These are phyloP conservation scores for Cornus florida DNA, from an alignment of 148 eudicot species.

Conservation along the genomic window DNA sequence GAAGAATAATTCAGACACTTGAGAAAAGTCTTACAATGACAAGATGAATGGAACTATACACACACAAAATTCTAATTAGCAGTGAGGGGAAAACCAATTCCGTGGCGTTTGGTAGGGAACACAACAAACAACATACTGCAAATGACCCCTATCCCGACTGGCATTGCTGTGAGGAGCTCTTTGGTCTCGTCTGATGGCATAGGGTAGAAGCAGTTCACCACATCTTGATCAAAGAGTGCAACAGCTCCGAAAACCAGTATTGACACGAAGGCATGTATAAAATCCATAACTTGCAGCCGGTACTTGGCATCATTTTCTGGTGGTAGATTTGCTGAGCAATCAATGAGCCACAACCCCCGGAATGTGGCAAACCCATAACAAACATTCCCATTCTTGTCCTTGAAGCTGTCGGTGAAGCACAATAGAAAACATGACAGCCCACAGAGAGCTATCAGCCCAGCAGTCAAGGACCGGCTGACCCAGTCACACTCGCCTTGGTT, in stretches of 20 bases:
- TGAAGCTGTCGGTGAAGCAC: constrained; percentile 77
- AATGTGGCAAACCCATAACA: constrained; percentile 64
- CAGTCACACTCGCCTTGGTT: constrained; percentile 62
- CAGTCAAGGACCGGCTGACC: constrained; percentile 37
- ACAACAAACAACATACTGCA: constrained; percentile 66
- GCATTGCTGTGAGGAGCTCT: constrained; percentile 56
- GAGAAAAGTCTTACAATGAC: too few species aligned
- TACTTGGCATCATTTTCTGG: constrained; percentile 42
- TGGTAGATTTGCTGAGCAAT: constrained; percentile 51
- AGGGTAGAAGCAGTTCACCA: constrained; percentile 66
- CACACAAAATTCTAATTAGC: constrained; percentile 4
- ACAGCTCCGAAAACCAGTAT: constrained; percentile 57
- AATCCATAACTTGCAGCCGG: constrained; percentile 48
- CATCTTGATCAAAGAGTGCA: constrained; percentile 65
- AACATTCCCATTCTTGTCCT: constrained; percentile 49
- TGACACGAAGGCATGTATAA: constrained; percentile 65
- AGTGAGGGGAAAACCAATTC: constrained; percentile 66
- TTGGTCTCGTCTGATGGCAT: constrained; percentile 42
- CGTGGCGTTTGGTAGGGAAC: constrained; percentile 64
- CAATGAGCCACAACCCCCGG: constrained; percentile 70
- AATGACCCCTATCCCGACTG: constrained; percentile 59
- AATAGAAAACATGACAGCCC: constrained; percentile 52
- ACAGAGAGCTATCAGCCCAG: constrained; percentile 44
- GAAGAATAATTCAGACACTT: too few species aligned
- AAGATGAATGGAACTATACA: neutral